phyloP scores from a whole-genome alignment of 176 grass and related monocot species.

The Eremochloa ophiuroides region DNA sequence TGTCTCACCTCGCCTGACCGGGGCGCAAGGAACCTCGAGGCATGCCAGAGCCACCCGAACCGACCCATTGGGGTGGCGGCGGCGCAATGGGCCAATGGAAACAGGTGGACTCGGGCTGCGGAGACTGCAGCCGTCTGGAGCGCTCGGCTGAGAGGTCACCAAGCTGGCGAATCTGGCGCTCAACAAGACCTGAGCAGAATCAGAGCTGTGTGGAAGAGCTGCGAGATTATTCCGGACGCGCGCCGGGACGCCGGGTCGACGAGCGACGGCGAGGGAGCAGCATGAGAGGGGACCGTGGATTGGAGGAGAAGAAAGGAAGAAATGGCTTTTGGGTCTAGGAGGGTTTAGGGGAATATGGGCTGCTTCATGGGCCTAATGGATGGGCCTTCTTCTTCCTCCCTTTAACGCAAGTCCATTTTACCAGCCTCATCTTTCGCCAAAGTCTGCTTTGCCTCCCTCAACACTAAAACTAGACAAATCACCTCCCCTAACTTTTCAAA shows the following conservation, averaged over 20 bases:
- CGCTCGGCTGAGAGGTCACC: not conserved
- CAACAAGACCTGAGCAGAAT: not conserved
- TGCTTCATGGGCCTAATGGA: not conserved
- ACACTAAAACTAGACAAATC: too few relatives aligned
- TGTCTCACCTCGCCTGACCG: slow-evolving; percentile 44
- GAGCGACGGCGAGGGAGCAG: not conserved
- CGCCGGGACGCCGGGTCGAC: not conserved
- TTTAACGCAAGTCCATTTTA: not conserved
- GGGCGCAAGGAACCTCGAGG: slow-evolving; percentile 36
- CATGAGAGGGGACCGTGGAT: slow-evolving; percentile 6
- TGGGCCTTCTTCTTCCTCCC: not conserved
- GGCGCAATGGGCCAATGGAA: not conserved
- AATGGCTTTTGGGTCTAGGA: not conserved
- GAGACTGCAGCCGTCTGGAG: not conserved
- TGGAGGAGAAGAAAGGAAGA: slow-evolving; percentile 30
- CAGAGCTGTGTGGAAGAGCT: not conserved
- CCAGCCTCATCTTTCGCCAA: too few relatives aligned
- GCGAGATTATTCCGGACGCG: slow-evolving; percentile 3
- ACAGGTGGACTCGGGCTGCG: not conserved
- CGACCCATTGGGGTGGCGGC: slow-evolving; percentile 16
- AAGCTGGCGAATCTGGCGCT: not conserved
- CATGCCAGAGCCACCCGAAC: slow-evolving; percentile 37
- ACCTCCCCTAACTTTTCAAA: too few relatives aligned
- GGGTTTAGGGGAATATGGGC: slow-evolving; percentile 1
- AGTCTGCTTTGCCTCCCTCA: too few relatives aligned